phyloP scores from a whole-genome alignment of 768 basidiomycete species.

The Tricholoma terreum region DNA sequence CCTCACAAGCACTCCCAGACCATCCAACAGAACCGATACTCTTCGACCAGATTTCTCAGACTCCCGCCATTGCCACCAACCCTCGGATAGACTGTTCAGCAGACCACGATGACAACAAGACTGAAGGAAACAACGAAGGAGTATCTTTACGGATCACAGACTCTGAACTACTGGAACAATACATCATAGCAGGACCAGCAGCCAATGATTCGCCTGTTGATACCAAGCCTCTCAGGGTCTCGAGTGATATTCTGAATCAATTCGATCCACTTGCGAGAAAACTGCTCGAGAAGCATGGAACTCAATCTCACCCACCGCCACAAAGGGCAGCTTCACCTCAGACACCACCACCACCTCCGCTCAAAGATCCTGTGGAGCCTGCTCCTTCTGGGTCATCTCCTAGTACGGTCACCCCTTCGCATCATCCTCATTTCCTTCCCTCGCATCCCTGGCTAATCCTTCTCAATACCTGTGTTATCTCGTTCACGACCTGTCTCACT shows the following conservation, averaged over 20 bases:
- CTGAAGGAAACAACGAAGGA: too few species aligned
- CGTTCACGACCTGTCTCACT: constrained; percentile 57
- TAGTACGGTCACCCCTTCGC: constrained; percentile 28
- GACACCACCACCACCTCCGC: constrained; percentile 35
- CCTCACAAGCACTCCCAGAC: background rate
- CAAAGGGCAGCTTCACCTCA: too few species aligned
- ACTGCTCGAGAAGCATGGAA: constrained; percentile 67
- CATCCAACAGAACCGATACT: background rate
- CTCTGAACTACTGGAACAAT: constrained; percentile 35
- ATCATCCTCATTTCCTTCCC: constrained; percentile 54
- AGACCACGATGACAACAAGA: constrained; percentile 14
- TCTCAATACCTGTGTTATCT: constrained; percentile 50
- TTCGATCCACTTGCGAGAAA: constrained; percentile 70
- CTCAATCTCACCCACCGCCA: constrained; percentile 60
- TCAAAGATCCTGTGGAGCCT: constrained; percentile 32
- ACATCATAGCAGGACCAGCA: constrained; percentile 40
- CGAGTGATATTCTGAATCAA: constrained; percentile 50
- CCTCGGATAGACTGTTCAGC: constrained; percentile 36
- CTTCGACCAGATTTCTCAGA: background rate
- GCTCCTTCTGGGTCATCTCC: constrained; percentile 23
- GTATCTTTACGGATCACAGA: constrained; percentile 47
- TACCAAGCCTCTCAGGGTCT: constrained; percentile 22
- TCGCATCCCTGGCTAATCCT: constrained; percentile 56
- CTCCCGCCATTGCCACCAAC: constrained; percentile 30
- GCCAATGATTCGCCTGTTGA: constrained; percentile 17